Evolutionary conservation across 192 early-diverging fungal genomes (phyloP).

Genomic region (Coemansia sp.): DNA sequence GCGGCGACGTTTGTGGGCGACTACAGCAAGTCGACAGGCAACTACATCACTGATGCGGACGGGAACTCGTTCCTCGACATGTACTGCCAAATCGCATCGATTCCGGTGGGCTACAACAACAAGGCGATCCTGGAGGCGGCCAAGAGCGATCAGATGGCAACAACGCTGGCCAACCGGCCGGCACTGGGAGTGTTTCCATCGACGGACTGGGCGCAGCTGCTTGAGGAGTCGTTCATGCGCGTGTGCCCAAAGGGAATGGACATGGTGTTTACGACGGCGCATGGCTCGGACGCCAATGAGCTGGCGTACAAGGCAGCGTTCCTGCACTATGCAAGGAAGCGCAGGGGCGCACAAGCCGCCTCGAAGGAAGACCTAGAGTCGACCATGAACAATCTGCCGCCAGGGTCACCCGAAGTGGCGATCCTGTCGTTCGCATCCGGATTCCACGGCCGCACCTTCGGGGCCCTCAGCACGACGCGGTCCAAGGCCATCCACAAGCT

Average conservation of each 20-base stretch:
- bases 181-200: constrained; percentile 68
- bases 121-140: constrained; percentile 57
- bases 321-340: constrained; percentile 61
- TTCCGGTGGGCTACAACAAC: constrained; percentile 75
- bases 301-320: constrained; percentile 75
- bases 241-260: constrained; percentile 66
- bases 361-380: constrained; percentile 48
- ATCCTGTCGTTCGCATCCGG: constrained; percentile 65
- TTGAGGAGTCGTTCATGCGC: constrained; percentile 65
- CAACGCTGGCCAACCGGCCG: constrained; percentile 66
- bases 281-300: constrained; percentile 75
- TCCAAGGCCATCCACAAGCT: constrained; percentile 74
- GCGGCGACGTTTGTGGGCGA: constrained; percentile 67
- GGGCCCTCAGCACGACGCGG: constrained; percentile 64
- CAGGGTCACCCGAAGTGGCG: constrained; percentile 64
- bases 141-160: constrained; percentile 59
- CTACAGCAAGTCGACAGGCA: constrained; percentile 64
- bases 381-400: constrained; percentile 66
- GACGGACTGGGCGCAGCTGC: constrained; percentile 59
- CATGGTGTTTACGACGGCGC: constrained; percentile 71
- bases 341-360: constrained; percentile 43
- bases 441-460: constrained; percentile 74
- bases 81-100: constrained; percentile 72
- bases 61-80: constrained; percentile 70
- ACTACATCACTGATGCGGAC: constrained; percentile 73